Conservation (phyloP, 108 stramenopile genomes). For the Cyclotella cryptica region DNA sequence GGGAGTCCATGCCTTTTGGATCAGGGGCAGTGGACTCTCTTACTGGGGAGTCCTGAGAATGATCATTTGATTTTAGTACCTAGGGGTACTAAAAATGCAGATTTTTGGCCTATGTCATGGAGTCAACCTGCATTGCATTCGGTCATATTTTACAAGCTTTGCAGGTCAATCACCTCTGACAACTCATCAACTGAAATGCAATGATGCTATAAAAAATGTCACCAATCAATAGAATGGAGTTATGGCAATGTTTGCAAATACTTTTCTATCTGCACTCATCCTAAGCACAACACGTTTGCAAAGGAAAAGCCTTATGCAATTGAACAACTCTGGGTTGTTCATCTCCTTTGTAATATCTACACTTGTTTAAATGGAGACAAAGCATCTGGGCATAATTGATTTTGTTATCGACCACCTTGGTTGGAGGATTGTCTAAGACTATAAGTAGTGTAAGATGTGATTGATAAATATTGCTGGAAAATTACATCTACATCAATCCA, state of each 20-base stretch:
- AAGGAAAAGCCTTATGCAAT: constrained; percentile 18
- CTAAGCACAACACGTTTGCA: neutral
- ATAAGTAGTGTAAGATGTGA: neutral
- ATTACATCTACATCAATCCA: too few relatives aligned
- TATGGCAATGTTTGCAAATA: neutral
- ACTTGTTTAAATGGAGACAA: constrained; percentile 27
- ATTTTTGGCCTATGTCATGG: too few relatives aligned
- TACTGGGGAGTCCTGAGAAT: too few relatives aligned
- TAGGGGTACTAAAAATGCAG: too few relatives aligned
- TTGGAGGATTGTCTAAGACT: neutral
- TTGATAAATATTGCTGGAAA: too few relatives aligned
- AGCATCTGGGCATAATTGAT: neutral
- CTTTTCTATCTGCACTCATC: constrained; percentile 4
- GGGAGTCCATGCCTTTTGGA: too few relatives aligned
- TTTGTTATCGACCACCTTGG: neutral
- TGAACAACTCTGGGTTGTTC: constrained; percentile 24
- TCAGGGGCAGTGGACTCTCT: too few relatives aligned
- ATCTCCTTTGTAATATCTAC: constrained; percentile 16
- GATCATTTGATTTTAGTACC: too few relatives aligned
- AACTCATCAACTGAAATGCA: neutral
- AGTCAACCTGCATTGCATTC: neutral
- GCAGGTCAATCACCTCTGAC: neutral
- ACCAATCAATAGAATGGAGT: constrained; percentile 1
- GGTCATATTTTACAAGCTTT: neutral
- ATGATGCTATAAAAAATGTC: neutral